Evolutionary conservation across 805 yeast genomes (phyloP).

Genomic region (Candida boleticola): DNA sequence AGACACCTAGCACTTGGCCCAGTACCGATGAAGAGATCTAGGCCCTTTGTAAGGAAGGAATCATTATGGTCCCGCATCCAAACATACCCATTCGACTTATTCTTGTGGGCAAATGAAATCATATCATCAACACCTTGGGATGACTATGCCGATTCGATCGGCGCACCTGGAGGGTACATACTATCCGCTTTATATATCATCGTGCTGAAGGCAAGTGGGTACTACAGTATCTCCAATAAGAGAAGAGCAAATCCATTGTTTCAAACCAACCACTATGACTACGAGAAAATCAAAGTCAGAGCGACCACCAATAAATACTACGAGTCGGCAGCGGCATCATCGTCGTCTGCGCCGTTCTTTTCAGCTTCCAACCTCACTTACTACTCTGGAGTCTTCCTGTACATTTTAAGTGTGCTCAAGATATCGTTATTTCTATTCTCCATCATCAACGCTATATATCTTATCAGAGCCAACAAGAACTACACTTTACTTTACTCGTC

Average conservation of each 20-base stretch:
- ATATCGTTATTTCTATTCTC: constrained; percentile 13
- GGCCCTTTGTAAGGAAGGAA: constrained; percentile 21
- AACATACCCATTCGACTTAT: constrained; percentile 37
- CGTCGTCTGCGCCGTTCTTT: neutral
- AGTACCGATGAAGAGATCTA: neutral
- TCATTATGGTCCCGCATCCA: constrained; percentile 28
- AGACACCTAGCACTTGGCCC: too few relatives aligned
- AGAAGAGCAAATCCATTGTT: constrained; percentile 32
- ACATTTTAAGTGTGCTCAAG: neutral
- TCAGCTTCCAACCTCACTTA: neutral
- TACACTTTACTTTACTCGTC: constrained; percentile 33
- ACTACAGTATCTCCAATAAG: constrained; percentile 24
- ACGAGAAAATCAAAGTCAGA: constrained; percentile 26
- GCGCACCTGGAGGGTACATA: constrained; percentile 28
- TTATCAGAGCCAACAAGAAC: constrained; percentile 18
- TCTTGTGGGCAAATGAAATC: constrained; percentile 34
- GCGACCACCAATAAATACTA: constrained; percentile 2
- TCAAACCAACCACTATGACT: constrained; percentile 32
- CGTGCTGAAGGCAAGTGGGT: constrained; percentile 18
- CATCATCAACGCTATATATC: constrained; percentile 14
- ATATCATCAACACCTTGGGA: constrained; percentile 43
- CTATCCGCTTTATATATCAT: constrained; percentile 17
- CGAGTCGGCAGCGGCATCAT: neutral
- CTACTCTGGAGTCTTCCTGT: neutral
- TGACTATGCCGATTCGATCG: constrained; percentile 26